Evolutionary conservation across 1,284 basidiomycete genomes (phyloP), one percentile per base, ranked within the genome.

Genomic region (Leccinum cinnamomeum): DNA sequence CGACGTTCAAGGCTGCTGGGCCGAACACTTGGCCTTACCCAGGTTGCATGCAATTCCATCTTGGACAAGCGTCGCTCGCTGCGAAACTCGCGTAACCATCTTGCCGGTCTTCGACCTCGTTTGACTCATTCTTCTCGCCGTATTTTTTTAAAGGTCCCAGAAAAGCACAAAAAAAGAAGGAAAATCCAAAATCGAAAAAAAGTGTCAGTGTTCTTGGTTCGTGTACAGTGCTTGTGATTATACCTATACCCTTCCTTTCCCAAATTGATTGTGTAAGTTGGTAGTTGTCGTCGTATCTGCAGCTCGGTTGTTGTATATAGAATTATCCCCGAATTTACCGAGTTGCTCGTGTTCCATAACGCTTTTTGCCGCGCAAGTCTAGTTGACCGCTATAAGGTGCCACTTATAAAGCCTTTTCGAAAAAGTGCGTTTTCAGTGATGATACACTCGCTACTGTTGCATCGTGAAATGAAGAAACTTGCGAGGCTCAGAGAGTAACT

Each of bases 51-150:
- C 56, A 66, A 3, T 64, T 56, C 51, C 8, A 16, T 7, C 14
- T 64, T 8, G 65, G 65, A 5, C 50, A 64, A 6, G 59, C 63
- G 16, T 20, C 53, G 18, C 16, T 67, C 20, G 12, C 57, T 33
- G 65, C 46, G 23, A 58, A 48, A 16, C 11, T 14, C 37, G 37
- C 37, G 14, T 39, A 16, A 39, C 14, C 14, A 16, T 39, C 37
- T 39, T 39, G 37, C 7, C 14, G 14, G 37, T 39, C 37, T 39
- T 16, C 0, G 37, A 39, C 37, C 37, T 39, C 37, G 14, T 39
- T 37, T 16, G 14, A 16, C 14, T 39, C 14, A 3, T 39, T 39
- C 37, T 1, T 16, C 37, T 7, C 14, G 14, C 14, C 14, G 14
- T 39, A 39, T 23, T 25, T 25, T 25, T 25, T 25, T 4, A 28